These are phyloP conservation scores for Rosa hybrid DNA, from an alignment of 331 rosid genomes.

Conservation along the genomic window DNA sequence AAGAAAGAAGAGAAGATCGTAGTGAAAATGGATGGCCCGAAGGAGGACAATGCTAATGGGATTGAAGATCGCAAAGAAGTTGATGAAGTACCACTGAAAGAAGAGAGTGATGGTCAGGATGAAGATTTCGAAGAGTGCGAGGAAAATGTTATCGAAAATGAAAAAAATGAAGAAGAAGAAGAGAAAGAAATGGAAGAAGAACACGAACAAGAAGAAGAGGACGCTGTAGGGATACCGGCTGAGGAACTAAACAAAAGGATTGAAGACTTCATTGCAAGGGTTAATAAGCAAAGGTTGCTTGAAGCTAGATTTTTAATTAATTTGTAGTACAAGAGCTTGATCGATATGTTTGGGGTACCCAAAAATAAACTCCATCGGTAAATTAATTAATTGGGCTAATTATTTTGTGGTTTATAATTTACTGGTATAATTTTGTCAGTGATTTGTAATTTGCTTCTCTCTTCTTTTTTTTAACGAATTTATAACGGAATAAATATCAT, in stretches of 20 bases:
- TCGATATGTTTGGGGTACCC: not conserved
- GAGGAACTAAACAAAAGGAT: constrained; percentile 48
- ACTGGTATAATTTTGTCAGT: not conserved
- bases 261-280: constrained; percentile 52
- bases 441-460: not conserved
- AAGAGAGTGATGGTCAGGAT: not conserved
- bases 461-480: not conserved
- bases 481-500: not conserved
- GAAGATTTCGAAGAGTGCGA: constrained; percentile 17
- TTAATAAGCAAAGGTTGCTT: constrained; percentile 47
- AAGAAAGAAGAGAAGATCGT: constrained; percentile 15
- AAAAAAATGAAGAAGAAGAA: constrained; percentile 2
- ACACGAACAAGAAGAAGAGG: not conserved
- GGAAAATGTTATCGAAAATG: not conserved
- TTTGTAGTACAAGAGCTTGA: constrained; percentile 14
- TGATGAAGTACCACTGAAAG: not conserved
- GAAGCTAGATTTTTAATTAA: constrained; percentile 29
- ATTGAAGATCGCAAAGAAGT: constrained; percentile 16
- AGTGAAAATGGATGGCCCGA: not conserved
- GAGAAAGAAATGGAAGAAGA: not conserved
- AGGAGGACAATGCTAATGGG: not conserved
- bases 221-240: constrained; percentile 26
- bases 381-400: not conserved
- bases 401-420: not conserved
- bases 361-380: not conserved